A percentile compares a stretch with the other conserved stretches of the same genome.
phyloP scores from a whole-genome alignment of 805 yeast species.

The Ogataea corticis region DNA sequence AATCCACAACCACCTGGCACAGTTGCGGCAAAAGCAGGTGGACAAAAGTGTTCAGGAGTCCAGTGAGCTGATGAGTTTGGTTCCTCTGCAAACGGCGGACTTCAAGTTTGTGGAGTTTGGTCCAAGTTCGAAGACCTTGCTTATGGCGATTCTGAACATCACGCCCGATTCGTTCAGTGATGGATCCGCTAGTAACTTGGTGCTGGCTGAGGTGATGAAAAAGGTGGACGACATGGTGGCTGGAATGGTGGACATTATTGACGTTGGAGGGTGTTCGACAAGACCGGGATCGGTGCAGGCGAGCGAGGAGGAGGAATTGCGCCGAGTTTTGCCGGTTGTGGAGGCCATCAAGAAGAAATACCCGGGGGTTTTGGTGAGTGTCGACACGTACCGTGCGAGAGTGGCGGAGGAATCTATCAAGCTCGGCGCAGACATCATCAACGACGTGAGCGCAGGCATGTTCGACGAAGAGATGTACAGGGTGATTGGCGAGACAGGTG shows the following conservation, averaged over 20 bases:
- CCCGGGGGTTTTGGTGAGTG: conserved; percentile 55
- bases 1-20: conserved; percentile 62
- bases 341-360: conserved; percentile 50
- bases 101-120: conserved; percentile 38
- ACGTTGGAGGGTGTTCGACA: conserved; percentile 94
- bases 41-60: conserved; percentile 47
- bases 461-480: conserved; percentile 67
- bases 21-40: conserved; percentile 30
- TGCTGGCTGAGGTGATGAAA: conserved; percentile 42
- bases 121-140: conserved; percentile 50
- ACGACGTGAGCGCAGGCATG: conserved; percentile 83
- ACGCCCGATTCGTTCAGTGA: conserved; percentile 97
- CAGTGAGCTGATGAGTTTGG: conserved; percentile 46
- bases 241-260: conserved; percentile 74
- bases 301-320: conserved; percentile 62
- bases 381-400: conserved; percentile 81
- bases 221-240: conserved; percentile 50
- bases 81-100: conserved; percentile 42
- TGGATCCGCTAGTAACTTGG: conserved; percentile 56
- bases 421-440: conserved; percentile 88
- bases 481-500: conserved; percentile 67
- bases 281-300: conserved; percentile 78
- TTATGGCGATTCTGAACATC: conserved; percentile 87
- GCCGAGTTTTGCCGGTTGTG: conserved; percentile 70
- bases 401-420: conserved; percentile 71